Conservation (phyloP, 176 grass and related monocot genomes). For the Cenchrus purpureus region DNA sequence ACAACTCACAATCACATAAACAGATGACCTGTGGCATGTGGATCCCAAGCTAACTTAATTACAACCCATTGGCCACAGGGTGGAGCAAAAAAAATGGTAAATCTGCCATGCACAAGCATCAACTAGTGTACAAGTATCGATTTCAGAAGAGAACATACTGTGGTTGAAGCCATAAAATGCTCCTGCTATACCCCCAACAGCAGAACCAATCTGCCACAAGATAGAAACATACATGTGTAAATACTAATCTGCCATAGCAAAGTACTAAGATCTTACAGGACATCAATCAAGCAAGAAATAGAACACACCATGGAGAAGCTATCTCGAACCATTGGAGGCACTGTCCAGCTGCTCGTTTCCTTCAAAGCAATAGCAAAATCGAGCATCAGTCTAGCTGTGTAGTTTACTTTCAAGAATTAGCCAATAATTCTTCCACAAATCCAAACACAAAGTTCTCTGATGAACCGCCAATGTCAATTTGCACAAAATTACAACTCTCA, state of each 20-base stretch:
- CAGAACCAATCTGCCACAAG: slow-evolving; percentile 76
- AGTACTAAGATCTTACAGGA: slow-evolving; percentile 3
- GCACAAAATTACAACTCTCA: neutral
- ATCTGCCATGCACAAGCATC: neutral
- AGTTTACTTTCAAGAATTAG: neutral
- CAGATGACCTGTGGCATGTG: neutral
- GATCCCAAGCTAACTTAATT: neutral
- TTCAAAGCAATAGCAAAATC: slow-evolving; percentile 36
- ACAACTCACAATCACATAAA: neutral
- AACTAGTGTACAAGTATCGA: neutral
- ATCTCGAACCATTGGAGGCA: slow-evolving; percentile 69
- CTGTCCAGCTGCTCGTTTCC: slow-evolving; percentile 82
- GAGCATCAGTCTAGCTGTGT: neutral
- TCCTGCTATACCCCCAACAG: slow-evolving; percentile 82
- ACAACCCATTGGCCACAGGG: neutral
- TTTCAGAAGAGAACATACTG: slow-evolving; percentile 45
- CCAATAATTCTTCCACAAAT: neutral
- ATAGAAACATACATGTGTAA: neutral
- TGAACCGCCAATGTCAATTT: neutral
- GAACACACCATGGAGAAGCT: slow-evolving; percentile 86
- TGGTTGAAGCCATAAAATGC: slow-evolving; percentile 97
- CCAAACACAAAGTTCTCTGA: neutral
- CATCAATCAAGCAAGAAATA: neutral
- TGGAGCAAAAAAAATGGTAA: neutral
- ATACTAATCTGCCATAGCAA: neutral